A percentile compares a stretch with the other conserved stretches of the same genome.
These are phyloP conservation scores for Forsythia viridissima DNA, from an alignment of 257 asterid species.

Conservation along the genomic window DNA sequence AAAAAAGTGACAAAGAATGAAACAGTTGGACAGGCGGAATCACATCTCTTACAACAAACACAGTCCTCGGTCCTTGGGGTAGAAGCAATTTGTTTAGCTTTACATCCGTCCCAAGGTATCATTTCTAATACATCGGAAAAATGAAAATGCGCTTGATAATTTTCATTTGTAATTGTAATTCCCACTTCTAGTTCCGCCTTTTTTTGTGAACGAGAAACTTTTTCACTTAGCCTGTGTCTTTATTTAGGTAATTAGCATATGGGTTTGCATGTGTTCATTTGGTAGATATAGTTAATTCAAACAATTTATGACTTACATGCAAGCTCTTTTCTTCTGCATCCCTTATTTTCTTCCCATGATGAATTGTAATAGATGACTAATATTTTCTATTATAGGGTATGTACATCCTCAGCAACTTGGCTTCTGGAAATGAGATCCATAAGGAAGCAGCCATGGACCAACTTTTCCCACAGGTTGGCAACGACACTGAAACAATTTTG, in stretches of 20 bases:
- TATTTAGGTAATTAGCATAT: not conserved
- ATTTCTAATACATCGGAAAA: too few relatives aligned
- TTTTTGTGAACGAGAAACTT: too few relatives aligned
- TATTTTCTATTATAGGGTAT: constrained; percentile 49
- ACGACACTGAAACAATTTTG: constrained; percentile 43
- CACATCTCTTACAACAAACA: too few relatives aligned
- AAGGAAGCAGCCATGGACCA: constrained; percentile 83
- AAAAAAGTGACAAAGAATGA: not conserved
- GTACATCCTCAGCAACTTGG: constrained; percentile 72
- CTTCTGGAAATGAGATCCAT: constrained; percentile 88
- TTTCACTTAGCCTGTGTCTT: not conserved
- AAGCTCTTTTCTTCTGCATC: not conserved
- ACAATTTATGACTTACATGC: not conserved
- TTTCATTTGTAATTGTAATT: not conserved
- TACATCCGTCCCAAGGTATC: too few relatives aligned
- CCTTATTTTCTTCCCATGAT: not conserved
- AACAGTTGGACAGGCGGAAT: too few relatives aligned
- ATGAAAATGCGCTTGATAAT: not conserved
- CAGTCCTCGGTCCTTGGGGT: too few relatives aligned
- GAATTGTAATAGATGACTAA: not conserved
- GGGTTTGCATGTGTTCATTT: not conserved
- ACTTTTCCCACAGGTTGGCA: constrained; percentile 49
- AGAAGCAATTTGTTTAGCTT: too few relatives aligned
- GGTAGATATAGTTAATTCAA: not conserved
- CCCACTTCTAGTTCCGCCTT: not conserved